phyloP scores from a whole-genome alignment of 2,329 filamentous ascomycete species.

The Colletotrichum camelliae region DNA sequence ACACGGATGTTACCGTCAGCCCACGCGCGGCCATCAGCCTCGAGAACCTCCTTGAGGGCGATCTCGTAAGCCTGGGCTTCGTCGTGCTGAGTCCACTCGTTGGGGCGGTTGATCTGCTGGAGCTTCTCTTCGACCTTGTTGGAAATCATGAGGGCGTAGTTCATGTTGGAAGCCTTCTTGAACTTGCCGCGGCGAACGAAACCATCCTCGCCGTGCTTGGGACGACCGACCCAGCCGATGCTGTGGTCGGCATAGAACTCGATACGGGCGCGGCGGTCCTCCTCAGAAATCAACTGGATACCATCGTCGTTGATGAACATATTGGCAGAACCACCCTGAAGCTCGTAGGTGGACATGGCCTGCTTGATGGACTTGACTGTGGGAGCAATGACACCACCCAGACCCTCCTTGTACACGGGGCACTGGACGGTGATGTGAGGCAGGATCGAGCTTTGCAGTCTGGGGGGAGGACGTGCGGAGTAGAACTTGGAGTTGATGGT shows the following conservation, averaged over 20 bases:
- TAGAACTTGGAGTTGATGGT: slow-evolving; percentile 81
- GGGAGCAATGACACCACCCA: slow-evolving; percentile 75
- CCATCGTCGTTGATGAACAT: slow-evolving; percentile 81
- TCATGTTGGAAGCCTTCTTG: slow-evolving; percentile 78
- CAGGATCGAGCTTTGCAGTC: slow-evolving; percentile 61
- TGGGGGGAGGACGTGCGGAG: slow-evolving; percentile 72
- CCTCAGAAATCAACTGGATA: slow-evolving; percentile 69
- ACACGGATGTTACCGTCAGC: slow-evolving; percentile 86
- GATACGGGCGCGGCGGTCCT: slow-evolving; percentile 66
- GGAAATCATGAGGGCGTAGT: slow-evolving; percentile 71
- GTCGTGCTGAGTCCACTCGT: slow-evolving; percentile 71
- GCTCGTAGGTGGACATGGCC: slow-evolving; percentile 77
- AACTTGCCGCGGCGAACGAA: slow-evolving; percentile 70
- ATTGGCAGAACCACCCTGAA: slow-evolving; percentile 79
- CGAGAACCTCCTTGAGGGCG: slow-evolving; percentile 69
- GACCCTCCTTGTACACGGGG: slow-evolving; percentile 87
- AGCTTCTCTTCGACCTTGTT: slow-evolving; percentile 76
- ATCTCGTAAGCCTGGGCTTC: slow-evolving; percentile 71
- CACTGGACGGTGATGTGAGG: slow-evolving; percentile 85
- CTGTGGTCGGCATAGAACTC: slow-evolving; percentile 73
- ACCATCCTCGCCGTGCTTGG: slow-evolving; percentile 66
- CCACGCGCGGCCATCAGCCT: slow-evolving; percentile 74
- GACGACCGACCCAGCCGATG: slow-evolving; percentile 73
- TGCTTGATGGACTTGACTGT: slow-evolving; percentile 81
- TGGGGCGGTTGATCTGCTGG: slow-evolving; percentile 56